Percentiles rank a stretch among this genome's conserved stretches.
Conservation (phyloP, 768 basidiomycete species). For the Naganishia vaughanmartiniae region DNA sequence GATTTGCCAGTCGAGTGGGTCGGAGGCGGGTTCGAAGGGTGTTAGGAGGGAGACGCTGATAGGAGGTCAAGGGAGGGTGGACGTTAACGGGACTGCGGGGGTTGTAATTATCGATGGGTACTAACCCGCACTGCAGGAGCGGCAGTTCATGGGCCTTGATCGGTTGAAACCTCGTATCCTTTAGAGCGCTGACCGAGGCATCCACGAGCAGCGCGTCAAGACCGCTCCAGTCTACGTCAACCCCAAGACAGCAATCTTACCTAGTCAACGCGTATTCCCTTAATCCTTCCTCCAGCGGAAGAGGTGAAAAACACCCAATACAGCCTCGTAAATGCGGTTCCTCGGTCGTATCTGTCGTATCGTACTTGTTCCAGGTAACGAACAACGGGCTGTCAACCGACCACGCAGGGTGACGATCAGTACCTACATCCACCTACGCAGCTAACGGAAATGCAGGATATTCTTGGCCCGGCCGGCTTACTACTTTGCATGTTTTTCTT, state of each 20-base stretch:
- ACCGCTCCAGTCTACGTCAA: not conserved
- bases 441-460: no score
- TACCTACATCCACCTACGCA: not conserved
- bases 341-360: not conserved
- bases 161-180: slow-evolving; percentile 76
- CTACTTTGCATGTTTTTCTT: slow-evolving; percentile 64
- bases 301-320: slow-evolving; percentile 86
- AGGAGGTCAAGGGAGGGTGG: not conserved
- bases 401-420: slow-evolving; percentile 46
- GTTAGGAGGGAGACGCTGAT: slow-evolving; percentile 85
- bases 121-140: slow-evolving; percentile 65
- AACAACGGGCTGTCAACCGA: slow-evolving; percentile 76
- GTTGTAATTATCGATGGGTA: not conserved
- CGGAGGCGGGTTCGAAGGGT: slow-evolving; percentile 77
- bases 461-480: not conserved
- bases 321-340: slow-evolving; percentile 74
- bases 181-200: slow-evolving; percentile 18
- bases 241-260: slow-evolving; percentile 37
- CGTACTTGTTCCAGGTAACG: slow-evolving; percentile 85
- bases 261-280: slow-evolving; percentile 84
- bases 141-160: slow-evolving; percentile 75
- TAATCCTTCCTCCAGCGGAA: slow-evolving; percentile 70
- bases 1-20: slow-evolving; percentile 89
- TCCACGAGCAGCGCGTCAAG: slow-evolving; percentile 55
- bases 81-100: not conserved